Base-by-base conservation (phyloP, 2,329 filamentous ascomycete genomes). In the Calonectria pteridis region DNA sequence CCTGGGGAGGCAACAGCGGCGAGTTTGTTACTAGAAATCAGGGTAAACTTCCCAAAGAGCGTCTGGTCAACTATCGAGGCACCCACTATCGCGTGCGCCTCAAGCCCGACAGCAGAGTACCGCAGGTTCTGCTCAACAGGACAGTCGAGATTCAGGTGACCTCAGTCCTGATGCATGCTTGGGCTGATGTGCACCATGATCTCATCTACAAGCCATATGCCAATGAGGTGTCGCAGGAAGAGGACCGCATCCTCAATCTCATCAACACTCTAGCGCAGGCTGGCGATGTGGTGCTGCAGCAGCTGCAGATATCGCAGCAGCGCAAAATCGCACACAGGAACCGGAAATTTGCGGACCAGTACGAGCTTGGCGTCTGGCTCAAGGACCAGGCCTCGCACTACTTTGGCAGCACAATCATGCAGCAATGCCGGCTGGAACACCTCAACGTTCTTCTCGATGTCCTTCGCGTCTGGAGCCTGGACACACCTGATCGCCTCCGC, bases 141-240 rank as follows among this genome's bases (percentile, higher is more conserved):
- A 59, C 55, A 4, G 33, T 59, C 33, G 55, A 59, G n/a, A 40
- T 59, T n/a, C 55, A 59, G 29, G 55, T 59, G n/a, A 59, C 55
- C 4, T 59, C 55, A 10, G 55, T 59, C 6, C 5, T 59, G 55
- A 59, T 59, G 55, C 55, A 59, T 13, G 55, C 55, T 2, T 59
- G 55, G 55, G 55, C 55, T 26, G 55, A 59, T 28, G 55, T 59
- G 6, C 33, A 59, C 33, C 55, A 40, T 11, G 55, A 59, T n/a
- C 33, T 59, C 11, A 40, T 59, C 0, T 59, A 59, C 33, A 59
- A 59, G 33, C 55, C 55, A 2, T 59, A 59, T n/a, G 11, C 55
- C 0, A 20, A 55, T n/a, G 29, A 37, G 31, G 33, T 59, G 4
- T 40, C 33, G 26, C 55, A 26, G 10, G 55, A 59, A 7, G 55